These are phyloP conservation scores for Ogataea sp. DNA, from an alignment of 805 yeast genomes.

Conservation along the genomic window DNA sequence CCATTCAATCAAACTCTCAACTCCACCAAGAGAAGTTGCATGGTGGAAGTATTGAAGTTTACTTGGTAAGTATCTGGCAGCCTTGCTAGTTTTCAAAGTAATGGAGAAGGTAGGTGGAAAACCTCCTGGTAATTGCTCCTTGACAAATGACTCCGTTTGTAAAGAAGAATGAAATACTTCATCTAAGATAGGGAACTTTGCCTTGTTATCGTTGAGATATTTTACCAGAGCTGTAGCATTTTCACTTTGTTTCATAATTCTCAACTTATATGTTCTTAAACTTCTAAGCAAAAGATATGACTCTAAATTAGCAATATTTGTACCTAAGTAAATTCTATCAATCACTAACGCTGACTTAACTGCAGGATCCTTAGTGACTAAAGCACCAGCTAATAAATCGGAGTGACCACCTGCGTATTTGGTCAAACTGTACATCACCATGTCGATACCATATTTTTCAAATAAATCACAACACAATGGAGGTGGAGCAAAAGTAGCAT, in stretches of 20 bases:
- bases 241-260: slow-evolving; percentile 58
- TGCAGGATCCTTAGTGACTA: slow-evolving; percentile 52
- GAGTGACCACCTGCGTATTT: slow-evolving; percentile 96
- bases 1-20: slow-evolving; percentile 89
- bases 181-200: slow-evolving; percentile 39
- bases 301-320: slow-evolving; percentile 74
- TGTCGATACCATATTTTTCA: slow-evolving; percentile 66
- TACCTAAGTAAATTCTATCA: slow-evolving; percentile 70
- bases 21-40: slow-evolving; percentile 91
- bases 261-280: slow-evolving; percentile 68
- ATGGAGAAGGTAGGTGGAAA: slow-evolving; percentile 72
- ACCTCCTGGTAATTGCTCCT: slow-evolving; percentile 57
- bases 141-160: slow-evolving; percentile 63
- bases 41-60: slow-evolving; percentile 68
- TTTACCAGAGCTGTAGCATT: slow-evolving; percentile 57
- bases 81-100: slow-evolving; percentile 36
- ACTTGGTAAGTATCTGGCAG: slow-evolving; percentile 59
- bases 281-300: slow-evolving; percentile 69
- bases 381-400: slow-evolving; percentile 76
- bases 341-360: slow-evolving; percentile 37
- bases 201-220: slow-evolving; percentile 42
- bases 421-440: slow-evolving; percentile 89
- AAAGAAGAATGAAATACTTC: slow-evolving; percentile 65
- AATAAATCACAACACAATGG: slow-evolving; percentile 73
- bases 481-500: slow-evolving; percentile 92